Conservation (phyloP, 208 protist species). For the Acanthamoeba healyi region DNA sequence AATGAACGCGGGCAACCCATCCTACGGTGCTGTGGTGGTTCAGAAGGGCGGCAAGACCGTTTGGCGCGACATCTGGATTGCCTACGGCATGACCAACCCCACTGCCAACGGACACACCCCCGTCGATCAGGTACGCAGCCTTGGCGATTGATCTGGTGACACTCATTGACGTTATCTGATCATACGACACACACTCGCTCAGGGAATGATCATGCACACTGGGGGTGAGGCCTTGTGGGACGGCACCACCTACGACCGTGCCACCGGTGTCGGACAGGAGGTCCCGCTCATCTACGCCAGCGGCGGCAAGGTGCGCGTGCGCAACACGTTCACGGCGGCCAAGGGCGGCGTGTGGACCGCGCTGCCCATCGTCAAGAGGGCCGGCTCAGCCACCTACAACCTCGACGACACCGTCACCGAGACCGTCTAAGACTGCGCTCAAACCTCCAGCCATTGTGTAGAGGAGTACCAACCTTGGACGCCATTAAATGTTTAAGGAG, state of each 20-base stretch:
- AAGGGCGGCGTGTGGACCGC: background rate
- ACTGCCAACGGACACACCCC: background rate
- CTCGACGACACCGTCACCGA: background rate
- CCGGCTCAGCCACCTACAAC: background rate
- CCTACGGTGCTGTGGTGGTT: background rate
- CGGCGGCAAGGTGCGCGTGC: background rate
- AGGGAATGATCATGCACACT: background rate
- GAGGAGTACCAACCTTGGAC: no score
- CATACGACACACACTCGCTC: no score
- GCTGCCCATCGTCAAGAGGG: background rate
- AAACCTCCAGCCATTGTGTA: no score
- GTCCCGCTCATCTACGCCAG: background rate
- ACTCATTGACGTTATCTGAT: background rate
- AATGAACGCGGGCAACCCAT: background rate
- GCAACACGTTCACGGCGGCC: background rate
- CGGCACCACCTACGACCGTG: background rate
- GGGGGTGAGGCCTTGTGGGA: background rate
- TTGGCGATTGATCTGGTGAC: no score
- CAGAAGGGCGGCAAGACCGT: background rate
- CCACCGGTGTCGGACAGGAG: background rate
- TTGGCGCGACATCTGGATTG: background rate
- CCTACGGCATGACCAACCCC: conserved; percentile 17
- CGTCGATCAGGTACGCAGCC: background rate
- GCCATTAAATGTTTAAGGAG: no score
- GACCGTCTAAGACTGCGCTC: background rate